Base-by-base conservation (phyloP, 495 filamentous ascomycete genomes). In the Polyplosphaeria fusca region DNA sequence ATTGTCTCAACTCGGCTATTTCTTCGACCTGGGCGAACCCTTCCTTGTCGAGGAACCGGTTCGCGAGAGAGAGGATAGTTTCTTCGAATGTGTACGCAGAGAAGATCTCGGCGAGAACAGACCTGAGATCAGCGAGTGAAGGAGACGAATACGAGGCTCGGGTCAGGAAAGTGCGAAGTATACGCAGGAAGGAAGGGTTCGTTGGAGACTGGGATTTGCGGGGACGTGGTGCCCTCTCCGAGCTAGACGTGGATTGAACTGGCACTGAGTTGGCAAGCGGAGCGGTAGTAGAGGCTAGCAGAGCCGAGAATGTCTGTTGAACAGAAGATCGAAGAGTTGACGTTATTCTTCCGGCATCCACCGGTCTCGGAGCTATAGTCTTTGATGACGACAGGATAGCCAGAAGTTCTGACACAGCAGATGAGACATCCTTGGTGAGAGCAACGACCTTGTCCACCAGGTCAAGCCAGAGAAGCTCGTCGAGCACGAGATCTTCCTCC, bases 41-140 rank as follows among this genome's bases (percentile, higher is more conserved):
- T 65, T 95, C 89, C 58, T 91, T 86, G 54, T 96, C 91, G 0
- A 98, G 76, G 56, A 98, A 81, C 16, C 82, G 80, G 69, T 91
- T 92, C 11, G 94, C 88, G 13, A 98, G 82, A 1, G 81, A 77
- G 18, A 97, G 77, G 12, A 98, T 86, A 3, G 86, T 88, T 63
- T 88, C 85, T 68, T 97, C 94, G 68, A 96, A 96, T 0, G 89
- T 83, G 65, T 98, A 97, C 0, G 94, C 91, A 1, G 92, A 85
- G 70, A 98, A 98, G 41, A 98, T 90, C 5, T 88, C 89, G 1
- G 82, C 76, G 2, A 98, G 79, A 1, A 96, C 91, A 38, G 82
- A 78, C 22, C 94, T 86, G 12, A 98, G 77, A 65, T 97, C 91
- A 3, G 87, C 84, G 0, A 97, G 80, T 23, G 86, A 92, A 0